These are phyloP conservation scores for Acanthamoeba royreba DNA, from an alignment of 208 protist species.

Conservation along the genomic window DNA sequence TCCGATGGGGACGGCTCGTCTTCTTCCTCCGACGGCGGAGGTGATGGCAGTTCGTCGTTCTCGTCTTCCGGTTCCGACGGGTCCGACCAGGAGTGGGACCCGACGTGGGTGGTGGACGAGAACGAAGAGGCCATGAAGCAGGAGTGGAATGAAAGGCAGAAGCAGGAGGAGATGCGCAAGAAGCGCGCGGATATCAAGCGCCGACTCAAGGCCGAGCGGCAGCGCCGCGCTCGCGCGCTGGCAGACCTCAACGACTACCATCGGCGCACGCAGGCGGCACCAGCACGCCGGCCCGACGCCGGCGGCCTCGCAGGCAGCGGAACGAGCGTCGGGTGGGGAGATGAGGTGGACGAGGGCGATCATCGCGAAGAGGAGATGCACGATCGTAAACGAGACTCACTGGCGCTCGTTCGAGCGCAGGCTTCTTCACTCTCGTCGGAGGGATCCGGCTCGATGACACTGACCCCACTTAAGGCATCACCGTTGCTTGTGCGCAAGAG, in stretches of 20 bases:
- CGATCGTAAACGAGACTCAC: not conserved
- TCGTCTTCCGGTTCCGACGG: not conserved
- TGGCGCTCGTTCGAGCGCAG: not conserved
- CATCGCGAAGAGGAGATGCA: not conserved
- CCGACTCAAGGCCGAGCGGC: not conserved
- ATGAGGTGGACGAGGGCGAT: not conserved
- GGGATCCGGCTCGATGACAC: not conserved
- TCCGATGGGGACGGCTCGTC: not conserved
- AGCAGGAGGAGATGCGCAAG: not conserved
- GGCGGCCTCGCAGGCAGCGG: not conserved
- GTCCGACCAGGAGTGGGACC: not conserved
- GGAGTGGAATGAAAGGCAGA: not conserved
- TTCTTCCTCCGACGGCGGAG: not conserved
- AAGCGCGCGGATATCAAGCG: not conserved
- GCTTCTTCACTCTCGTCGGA: not conserved
- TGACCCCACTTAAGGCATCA: not conserved
- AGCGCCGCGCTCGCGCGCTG: not conserved
- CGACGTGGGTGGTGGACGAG: constrained; percentile 21
- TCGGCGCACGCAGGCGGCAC: not conserved
- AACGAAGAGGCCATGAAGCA: constrained; percentile 18
- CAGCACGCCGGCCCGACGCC: not conserved
- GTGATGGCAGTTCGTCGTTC: not conserved
- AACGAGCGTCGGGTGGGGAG: not conserved
- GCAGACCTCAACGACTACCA: not conserved
- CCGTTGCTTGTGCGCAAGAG: not conserved